phyloP scores from a whole-genome alignment of 2,329 filamentous ascomycete species.

The Colletotrichum shisoi region DNA sequence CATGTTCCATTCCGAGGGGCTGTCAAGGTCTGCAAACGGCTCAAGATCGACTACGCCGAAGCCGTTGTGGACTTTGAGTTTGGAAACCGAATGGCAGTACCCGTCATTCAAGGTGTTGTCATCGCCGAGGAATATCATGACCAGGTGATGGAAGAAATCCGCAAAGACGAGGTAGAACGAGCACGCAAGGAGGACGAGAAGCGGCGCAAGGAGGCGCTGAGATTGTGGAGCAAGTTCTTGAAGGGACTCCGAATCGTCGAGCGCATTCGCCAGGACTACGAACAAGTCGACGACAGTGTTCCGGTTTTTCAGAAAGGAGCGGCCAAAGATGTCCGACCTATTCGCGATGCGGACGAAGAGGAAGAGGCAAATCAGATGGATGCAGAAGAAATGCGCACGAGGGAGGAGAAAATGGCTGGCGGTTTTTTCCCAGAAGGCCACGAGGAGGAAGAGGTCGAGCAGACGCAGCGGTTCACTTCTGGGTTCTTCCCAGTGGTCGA shows the following conservation, averaged over 20 bases:
- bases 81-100: slow-evolving; percentile 90
- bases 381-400: slow-evolving; percentile 43
- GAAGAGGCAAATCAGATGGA: slow-evolving; percentile 7
- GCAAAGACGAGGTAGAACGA: slow-evolving; percentile 77
- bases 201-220: slow-evolving; percentile 74
- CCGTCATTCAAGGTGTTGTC: slow-evolving; percentile 88
- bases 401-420: slow-evolving; percentile 64
- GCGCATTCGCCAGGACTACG: slow-evolving; percentile 79
- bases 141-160: slow-evolving; percentile 78
- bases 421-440: slow-evolving; percentile 68
- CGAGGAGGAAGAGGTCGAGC: slow-evolving; percentile 56
- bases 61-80: slow-evolving; percentile 98
- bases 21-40: slow-evolving; percentile 79
- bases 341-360: not conserved
- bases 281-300: slow-evolving; percentile 62
- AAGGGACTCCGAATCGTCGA: slow-evolving; percentile 85
- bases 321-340: slow-evolving; percentile 41
- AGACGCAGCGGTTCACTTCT: slow-evolving; percentile 49
- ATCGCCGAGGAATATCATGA: slow-evolving; percentile 82
- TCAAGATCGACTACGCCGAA: slow-evolving; percentile 89
- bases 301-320: slow-evolving; percentile 61
- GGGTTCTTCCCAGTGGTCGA: slow-evolving; percentile 60
- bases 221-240: slow-evolving; percentile 85
- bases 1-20: slow-evolving; percentile 83
- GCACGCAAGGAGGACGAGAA: slow-evolving; percentile 84